Evolutionary conservation across 768 basidiomycete genomes (phyloP), one percentile per base, ranked within the genome.

Genomic region (Strobilomyces dryophilus): DNA sequence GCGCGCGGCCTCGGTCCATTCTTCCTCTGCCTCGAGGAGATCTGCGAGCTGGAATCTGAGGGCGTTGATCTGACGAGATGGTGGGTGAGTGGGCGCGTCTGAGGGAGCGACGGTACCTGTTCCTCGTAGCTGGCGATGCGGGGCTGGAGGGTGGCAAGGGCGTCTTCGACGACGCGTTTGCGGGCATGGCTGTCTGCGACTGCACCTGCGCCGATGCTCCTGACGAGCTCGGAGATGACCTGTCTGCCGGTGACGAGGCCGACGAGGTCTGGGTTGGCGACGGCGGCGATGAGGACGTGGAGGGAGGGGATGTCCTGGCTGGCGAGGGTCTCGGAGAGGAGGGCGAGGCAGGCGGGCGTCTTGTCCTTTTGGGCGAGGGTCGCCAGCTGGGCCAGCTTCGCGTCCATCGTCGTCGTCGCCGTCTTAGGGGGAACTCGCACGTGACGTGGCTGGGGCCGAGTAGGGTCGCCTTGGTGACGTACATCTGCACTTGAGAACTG

Each of bases 111-210:
- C 24, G 3, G 60, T 62, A 93, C 97, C 79, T 97, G 94, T 71
- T 98, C 94, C 67, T 99, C 95, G 63, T 91, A 95, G 68, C 87
- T 93, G 56, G 91, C 92, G 60, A 93, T 80, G 51, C 90, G 78
- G 18, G 88, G 83, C 66, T 92, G 85, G 36, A 89, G 73, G 31
- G 81, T 77, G 18, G 75, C 72, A 32, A 97, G 76, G 0, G 88
- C 85, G 39, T 86, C 84, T 66, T 91, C 78, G 8, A 97, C 83
- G 39, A 95, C 78, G 51, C 78, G 77, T 67, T 89, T 89, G 61
- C 81, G 80, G 15, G 82, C 63, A 10, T 84, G 83, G 14, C 74
- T 62, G 60, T 82, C 73, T 42, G 78, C 72, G 60, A 87, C 74
- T 3, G 65, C 68, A 29, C 80, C 81, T 36, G 82, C 80, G 21